Evolutionary conservation across 2,329 filamentous ascomycete genomes (phyloP), one percentile per base, ranked within the genome.

Genomic region (Canariomyces notabilis): DNA sequence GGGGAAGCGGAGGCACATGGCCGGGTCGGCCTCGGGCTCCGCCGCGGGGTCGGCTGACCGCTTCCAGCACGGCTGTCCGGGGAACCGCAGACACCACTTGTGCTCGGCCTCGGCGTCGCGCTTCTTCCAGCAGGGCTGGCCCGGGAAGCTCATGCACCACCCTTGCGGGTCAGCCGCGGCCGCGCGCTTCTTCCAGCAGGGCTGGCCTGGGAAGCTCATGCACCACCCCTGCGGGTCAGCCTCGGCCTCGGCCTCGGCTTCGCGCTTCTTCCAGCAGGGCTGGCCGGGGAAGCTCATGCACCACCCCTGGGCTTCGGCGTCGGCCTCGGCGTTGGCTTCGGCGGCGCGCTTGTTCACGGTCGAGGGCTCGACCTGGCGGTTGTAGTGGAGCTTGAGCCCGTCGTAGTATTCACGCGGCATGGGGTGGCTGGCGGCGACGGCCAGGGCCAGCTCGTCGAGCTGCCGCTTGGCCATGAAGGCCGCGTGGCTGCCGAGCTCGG

Each of bases 41-140:
- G 26, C 26, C 26, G 9, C 26, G 4, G 26, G 26, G 26, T 29
- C 14, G 26, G 26, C 26, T 11, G 9, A 8, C 9, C 66, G 39
- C 46, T 64, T 55, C 59, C 64, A 67, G 48, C 67, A 66, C 44
- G 66, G 58, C 22, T 60, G 60, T 29, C 65, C 65, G 46, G 63
- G 60, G 56, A 64, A 59, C 55, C 60, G 57, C 51, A 54, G 59
- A 52, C 53, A 53, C 53, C 60, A 64, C 15, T 21, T 23, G 43
- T 51, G 43, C 22, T 54, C 53, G 15, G 48, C 42, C 7, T 52
- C 52, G 50, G 7, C 23, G 23, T 8, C 15, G 15, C 16, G 46
- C 23, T 51, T 35, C 57, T 68, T 68, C 58, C 60, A 65, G 66
- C 73, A 75, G 18, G 61, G 53, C 51, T 67, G 60, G 40, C 72